phyloP scores from a whole-genome alignment of 1,284 basidiomycete species.

The Hemileia vastatrix region DNA sequence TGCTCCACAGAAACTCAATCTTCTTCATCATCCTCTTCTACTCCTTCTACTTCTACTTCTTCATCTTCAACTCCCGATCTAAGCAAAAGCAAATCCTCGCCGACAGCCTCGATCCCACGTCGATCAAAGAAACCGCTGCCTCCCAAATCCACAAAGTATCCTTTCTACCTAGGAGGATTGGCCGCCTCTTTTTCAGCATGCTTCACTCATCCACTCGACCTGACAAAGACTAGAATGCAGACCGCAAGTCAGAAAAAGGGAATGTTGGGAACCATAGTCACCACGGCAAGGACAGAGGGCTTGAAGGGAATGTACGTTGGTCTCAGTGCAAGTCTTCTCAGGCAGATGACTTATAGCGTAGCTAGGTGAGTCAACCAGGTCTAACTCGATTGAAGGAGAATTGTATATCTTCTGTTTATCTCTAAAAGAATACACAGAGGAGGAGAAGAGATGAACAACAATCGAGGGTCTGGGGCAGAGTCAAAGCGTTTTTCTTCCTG shows the following conservation, averaged over 20 bases:
- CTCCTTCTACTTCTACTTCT: background rate
- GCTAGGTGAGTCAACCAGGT: constrained; percentile 25
- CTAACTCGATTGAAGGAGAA: no score
- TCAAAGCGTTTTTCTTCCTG: no score
- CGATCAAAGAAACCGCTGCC: background rate
- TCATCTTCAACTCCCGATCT: background rate
- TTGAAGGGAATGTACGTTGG: constrained; percentile 38
- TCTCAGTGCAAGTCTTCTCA: constrained; percentile 34
- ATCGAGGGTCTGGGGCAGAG: no score
- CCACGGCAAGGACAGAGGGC: constrained; percentile 32
- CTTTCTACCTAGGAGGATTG: constrained; percentile 27
- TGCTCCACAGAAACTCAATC: background rate
- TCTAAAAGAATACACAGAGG: no score
- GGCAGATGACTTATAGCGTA: constrained; percentile 43
- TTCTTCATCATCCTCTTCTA: no score
- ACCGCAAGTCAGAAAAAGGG: constrained; percentile 34
- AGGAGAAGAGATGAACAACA: no score
- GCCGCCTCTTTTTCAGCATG: constrained; percentile 39
- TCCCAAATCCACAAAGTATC: constrained; percentile 3
- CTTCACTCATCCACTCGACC: constrained; percentile 45
- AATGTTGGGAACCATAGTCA: constrained; percentile 30
- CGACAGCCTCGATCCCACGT: no score
- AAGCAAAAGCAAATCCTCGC: background rate
- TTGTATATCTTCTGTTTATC: no score
- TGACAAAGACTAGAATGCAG: constrained; percentile 44